Evolutionary conservation across 805 yeast genomes (phyloP), one percentile per base, ranked within the genome.

Genomic region (Candida boidinii): DNA sequence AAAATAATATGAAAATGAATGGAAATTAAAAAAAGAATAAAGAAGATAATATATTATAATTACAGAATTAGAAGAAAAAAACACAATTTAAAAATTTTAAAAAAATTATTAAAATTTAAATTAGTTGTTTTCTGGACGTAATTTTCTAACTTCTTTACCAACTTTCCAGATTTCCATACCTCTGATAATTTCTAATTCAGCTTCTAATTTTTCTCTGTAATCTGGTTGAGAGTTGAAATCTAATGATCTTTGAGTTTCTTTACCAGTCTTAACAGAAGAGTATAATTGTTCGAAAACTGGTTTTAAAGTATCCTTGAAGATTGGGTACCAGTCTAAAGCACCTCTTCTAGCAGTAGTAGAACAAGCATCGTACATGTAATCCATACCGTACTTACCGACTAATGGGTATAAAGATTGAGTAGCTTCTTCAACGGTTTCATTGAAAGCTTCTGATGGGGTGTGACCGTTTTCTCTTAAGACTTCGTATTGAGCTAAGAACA

Each of bases 271-370:
- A 56, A 87, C 95, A 42, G 94, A 78, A 64, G 80, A 86, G 77
- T 92, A 92, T 58, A 92, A 77, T 60, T 92, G 94, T 68, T 83
- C 76, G 78, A 92, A 92, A 40, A 92, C 96, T 58, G 98, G 97
- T 76, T 92, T 92, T 70, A 92, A 77, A 60, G 96, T 96, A 53
- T 85, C 90, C 79, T 88, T 88, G 87, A 92, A 92, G 68, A 82
- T 73, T 68, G 97, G 97, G 76, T 92, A 90, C 98, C 98, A 92
- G 76, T 92, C 98, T 56, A 92, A 78, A 62, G 98, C 98, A 78
- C 98, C 98, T 75, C 98, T 86, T 79, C 97, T 87, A 58, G 98
- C 98, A 51, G 98, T 92, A 60, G 98, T 92, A 51, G 98, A 92
- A 73, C 98, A 92, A 56, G 98, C 98, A 63, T 92, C 97, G 79